Conservation (phyloP, 2,329 filamentous ascomycete genomes). For the Penicillium sp. region DNA sequence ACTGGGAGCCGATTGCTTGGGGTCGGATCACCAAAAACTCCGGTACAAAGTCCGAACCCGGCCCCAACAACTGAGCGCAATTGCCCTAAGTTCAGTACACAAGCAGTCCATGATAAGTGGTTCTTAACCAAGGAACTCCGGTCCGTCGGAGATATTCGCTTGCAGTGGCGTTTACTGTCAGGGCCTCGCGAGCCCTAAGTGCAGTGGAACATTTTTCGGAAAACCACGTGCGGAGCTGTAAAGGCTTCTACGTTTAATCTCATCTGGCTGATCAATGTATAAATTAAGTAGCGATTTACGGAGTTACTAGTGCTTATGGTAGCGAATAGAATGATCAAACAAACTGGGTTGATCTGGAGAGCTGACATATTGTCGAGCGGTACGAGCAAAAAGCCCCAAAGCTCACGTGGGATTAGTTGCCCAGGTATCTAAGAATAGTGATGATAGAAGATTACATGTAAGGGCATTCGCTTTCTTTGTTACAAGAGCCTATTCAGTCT, state of each 20-base stretch:
- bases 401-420: neutral
- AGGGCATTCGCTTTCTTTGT: too few species aligned
- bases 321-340: too few species aligned
- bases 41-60: conserved; percentile 2
- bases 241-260: neutral
- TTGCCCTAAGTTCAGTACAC: neutral
- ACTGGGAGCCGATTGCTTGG: neutral
- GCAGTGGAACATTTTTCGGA: neutral
- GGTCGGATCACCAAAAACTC: conserved; percentile 4
- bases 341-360: too few species aligned
- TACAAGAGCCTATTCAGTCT: too few species aligned
- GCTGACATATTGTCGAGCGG: too few species aligned
- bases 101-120: too few species aligned
- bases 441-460: too few species aligned
- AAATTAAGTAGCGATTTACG: conserved; percentile 1
- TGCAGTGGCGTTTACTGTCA: neutral
- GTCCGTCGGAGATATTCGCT: conserved; percentile 3
- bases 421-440: too few species aligned
- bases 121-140: neutral
- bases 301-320: neutral
- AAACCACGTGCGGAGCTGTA: neutral
- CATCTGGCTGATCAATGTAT: neutral
- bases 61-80: neutral
- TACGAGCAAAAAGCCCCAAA: neutral
- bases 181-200: neutral